A percentile compares a stretch with the other conserved stretches of the same genome.
These are phyloP conservation scores for Urochloa ruziziensis DNA, from an alignment of 176 grass and related monocot species.

Conservation along the genomic window DNA sequence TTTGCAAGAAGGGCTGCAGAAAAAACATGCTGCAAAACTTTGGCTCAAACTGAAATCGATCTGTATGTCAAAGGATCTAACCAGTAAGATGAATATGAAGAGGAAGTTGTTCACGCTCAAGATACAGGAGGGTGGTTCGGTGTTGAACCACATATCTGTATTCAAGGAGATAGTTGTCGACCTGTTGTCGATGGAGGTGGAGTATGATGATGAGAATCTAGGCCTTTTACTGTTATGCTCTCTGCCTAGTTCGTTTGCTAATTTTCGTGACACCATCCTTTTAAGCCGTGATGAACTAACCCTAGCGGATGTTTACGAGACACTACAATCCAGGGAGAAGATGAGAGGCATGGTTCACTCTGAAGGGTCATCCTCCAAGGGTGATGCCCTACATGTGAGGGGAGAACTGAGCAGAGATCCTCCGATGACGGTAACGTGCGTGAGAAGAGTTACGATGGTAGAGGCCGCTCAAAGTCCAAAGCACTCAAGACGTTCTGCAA, in stretches of 20 bases:
- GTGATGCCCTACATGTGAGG: background rate
- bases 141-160: too few relatives aligned
- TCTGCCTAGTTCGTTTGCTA: background rate
- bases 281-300: background rate
- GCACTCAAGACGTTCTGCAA: too few relatives aligned
- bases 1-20: background rate
- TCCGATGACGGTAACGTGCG: background rate
- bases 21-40: background rate
- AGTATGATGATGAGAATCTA: too few relatives aligned
- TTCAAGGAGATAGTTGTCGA: too few relatives aligned
- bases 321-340: too few relatives aligned
- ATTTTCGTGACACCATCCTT: background rate
- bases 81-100: background rate
- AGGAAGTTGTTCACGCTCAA: too few relatives aligned
- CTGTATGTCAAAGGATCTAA: background rate
- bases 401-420: background rate
- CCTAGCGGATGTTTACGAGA: background rate
- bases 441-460: background rate
- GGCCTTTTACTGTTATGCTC: too few relatives aligned
- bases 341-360: too few relatives aligned
- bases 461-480: too few relatives aligned
- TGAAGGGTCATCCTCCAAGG: background rate
- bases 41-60: slow-evolving; percentile 2
- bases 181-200: too few relatives aligned
- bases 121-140: too few relatives aligned